Evolutionary conservation across 805 yeast species (phyloP).

Genomic region (Cyberlindnera galapagoensis): DNA sequence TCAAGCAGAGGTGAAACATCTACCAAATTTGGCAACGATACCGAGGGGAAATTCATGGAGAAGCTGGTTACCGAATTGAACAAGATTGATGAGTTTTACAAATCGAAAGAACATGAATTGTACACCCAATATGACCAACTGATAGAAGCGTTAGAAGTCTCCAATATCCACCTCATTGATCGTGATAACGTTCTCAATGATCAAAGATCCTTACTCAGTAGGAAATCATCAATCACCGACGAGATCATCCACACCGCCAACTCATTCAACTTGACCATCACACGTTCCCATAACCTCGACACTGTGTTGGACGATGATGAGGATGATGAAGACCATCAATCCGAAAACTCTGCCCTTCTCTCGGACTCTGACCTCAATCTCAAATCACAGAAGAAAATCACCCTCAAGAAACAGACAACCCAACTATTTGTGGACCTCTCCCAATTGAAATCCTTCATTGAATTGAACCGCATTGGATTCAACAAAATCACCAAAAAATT

Average conservation of each 20-base stretch:
- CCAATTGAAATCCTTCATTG: conserved; percentile 78
- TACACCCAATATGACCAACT: conserved; percentile 39
- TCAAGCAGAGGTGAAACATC: conserved; percentile 5
- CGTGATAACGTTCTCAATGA: conserved; percentile 19
- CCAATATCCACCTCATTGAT: conserved; percentile 23
- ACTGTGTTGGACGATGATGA: conserved; percentile 32
- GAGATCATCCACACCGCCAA: conserved; percentile 16
- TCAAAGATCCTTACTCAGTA: conserved; percentile 18
- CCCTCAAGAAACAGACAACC: conserved; percentile 60
- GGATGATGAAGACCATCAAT: conserved; percentile 34
- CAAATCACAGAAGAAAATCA: conserved; percentile 47
- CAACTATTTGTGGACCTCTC: conserved; percentile 65
- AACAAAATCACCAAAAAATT: conserved; percentile 84
- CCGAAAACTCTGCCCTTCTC: conserved; percentile 42
- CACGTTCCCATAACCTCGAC: conserved; percentile 24
- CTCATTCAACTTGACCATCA: conserved; percentile 19
- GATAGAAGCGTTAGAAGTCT: conserved; percentile 39
- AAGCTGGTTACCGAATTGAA: conserved; percentile 41
- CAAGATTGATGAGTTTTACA: conserved; percentile 49
- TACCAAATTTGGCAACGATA: conserved; percentile 14
- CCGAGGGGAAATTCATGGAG: conserved; percentile 38
- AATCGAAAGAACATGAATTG: conserved; percentile 38
- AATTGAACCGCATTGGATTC: conserved; percentile 81
- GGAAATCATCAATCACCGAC: conserved; percentile 18
- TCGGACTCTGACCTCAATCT: conserved; percentile 43